Conservation (phyloP, 2,329 filamentous ascomycete genomes). For the Penicillium sclerotigenum region DNA sequence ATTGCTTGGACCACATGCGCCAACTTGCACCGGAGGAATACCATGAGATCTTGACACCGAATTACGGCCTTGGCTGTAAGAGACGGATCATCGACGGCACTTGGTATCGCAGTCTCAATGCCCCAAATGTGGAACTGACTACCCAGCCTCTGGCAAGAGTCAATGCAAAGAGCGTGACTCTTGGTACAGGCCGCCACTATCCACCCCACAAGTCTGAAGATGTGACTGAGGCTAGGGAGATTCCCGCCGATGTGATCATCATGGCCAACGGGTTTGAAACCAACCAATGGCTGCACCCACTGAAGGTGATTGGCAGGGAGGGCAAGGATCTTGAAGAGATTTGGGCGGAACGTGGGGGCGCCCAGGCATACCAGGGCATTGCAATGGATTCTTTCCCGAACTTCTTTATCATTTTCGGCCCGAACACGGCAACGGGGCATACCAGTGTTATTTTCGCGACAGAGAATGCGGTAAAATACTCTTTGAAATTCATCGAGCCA, state of each 20-base stretch:
- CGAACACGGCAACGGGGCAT: conserved; percentile 63
- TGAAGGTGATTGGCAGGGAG: conserved; percentile 52
- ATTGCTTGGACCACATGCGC: conserved; percentile 49
- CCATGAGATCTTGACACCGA: conserved; percentile 59
- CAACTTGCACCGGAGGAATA: conserved; percentile 56
- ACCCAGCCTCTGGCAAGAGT: conserved; percentile 51
- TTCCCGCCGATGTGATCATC: conserved; percentile 60
- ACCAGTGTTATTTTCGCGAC: conserved; percentile 57
- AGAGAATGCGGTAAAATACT: conserved; percentile 61
- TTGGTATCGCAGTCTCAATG: conserved; percentile 54
- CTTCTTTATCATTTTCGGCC: conserved; percentile 62
- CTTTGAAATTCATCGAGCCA: conserved; percentile 57
- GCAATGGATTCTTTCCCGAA: conserved; percentile 62
- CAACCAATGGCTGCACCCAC: conserved; percentile 52
- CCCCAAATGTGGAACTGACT: conserved; percentile 54
- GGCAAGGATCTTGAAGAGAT: conserved; percentile 53
- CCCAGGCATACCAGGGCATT: conserved; percentile 60
- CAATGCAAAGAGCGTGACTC: conserved; percentile 47
- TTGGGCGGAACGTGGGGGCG: conserved; percentile 59
- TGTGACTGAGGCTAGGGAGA: conserved; percentile 37
- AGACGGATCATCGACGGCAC: conserved; percentile 58
- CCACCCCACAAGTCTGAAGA: conserved; percentile 32
- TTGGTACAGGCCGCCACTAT: conserved; percentile 52
- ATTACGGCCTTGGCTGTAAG: conserved; percentile 63
- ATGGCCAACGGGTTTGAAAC: conserved; percentile 61